These are phyloP conservation scores for Chrysanthemum lavandulifolium DNA, from an alignment of 129 eudicot species.

Conservation along the genomic window DNA sequence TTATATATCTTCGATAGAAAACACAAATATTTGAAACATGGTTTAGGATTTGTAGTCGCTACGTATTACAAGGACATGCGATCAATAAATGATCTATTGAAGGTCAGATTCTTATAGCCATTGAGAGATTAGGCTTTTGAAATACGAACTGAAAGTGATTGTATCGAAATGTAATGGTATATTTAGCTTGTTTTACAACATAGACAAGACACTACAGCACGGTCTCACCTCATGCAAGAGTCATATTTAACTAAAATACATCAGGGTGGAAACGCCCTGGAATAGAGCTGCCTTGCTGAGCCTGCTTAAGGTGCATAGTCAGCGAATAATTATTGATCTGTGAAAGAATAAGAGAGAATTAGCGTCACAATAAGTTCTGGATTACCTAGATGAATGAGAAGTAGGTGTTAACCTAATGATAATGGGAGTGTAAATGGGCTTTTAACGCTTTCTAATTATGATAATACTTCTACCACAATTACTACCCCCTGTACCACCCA, in stretches of 20 bases:
- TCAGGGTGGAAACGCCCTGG: slow-evolving; percentile 94
- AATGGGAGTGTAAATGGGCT: too few species aligned
- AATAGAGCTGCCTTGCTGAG: slow-evolving; percentile 79
- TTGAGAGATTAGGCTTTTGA: slow-evolving; percentile 12
- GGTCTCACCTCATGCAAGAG: background rate
- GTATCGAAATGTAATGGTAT: background rate
- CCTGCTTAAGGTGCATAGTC: slow-evolving; percentile 98
- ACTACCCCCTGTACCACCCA: too few species aligned
- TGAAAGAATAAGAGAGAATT: background rate
- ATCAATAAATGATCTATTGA: slow-evolving; percentile 4
- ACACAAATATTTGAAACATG: background rate
- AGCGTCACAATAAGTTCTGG: too few species aligned
- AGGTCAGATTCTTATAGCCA: slow-evolving; percentile 6
- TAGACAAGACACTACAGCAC: background rate
- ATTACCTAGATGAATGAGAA: too few species aligned
- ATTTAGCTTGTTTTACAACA: slow-evolving; percentile 1
- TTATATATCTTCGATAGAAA: background rate
- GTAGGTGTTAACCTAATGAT: too few species aligned
- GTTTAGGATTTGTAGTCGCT: background rate
- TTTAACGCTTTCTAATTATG: too few species aligned
- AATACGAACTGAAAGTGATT: background rate
- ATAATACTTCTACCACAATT: too few species aligned
- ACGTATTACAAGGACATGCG: background rate
- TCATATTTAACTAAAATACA: slow-evolving; percentile 47
- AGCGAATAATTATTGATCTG: slow-evolving; percentile 92